Conservation (phyloP, 1,284 basidiomycete species). For the Ceraceosorus bombacis region DNA sequence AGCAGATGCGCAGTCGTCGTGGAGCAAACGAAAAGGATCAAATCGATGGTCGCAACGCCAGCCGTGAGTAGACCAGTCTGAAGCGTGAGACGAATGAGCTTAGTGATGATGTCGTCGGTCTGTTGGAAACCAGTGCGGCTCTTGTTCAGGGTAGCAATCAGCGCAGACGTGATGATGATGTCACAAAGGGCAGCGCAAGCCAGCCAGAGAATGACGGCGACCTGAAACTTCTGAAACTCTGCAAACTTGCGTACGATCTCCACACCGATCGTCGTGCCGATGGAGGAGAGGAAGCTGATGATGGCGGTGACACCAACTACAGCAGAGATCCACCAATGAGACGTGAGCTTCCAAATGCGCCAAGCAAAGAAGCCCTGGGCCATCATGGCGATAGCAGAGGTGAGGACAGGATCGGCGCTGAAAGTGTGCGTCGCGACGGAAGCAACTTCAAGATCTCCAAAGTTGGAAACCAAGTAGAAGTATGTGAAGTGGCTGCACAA, state of each 20-base stretch:
- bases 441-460: slow-evolving; percentile 30
- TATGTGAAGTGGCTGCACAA: slow-evolving; percentile 37
- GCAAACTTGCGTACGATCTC: slow-evolving; percentile 26
- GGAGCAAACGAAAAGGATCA: slow-evolving; percentile 35
- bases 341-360: slow-evolving; percentile 36
- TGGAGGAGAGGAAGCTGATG: slow-evolving; percentile 27
- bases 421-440: slow-evolving; percentile 24
- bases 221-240: slow-evolving; percentile 40
- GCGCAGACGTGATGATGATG: slow-evolving; percentile 30
- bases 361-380: slow-evolving; percentile 44
- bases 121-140: slow-evolving; percentile 40
- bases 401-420: slow-evolving; percentile 34
- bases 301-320: slow-evolving; percentile 21
- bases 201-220: slow-evolving; percentile 41
- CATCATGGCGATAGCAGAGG: slow-evolving; percentile 34
- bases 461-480: slow-evolving; percentile 35
- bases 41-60: slow-evolving; percentile 33
- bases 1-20: slow-evolving; percentile 36
- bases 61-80: slow-evolving; percentile 41
- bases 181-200: slow-evolving; percentile 36
- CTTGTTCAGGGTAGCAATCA: slow-evolving; percentile 38
- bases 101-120: slow-evolving; percentile 42
- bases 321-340: slow-evolving; percentile 20
- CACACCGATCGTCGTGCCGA: slow-evolving; percentile 38
- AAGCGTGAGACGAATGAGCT: slow-evolving; percentile 37